Evolutionary conservation across 371 early-diverging fungal genomes (phyloP).

Genomic region (Apophysomyces sp.): DNA sequence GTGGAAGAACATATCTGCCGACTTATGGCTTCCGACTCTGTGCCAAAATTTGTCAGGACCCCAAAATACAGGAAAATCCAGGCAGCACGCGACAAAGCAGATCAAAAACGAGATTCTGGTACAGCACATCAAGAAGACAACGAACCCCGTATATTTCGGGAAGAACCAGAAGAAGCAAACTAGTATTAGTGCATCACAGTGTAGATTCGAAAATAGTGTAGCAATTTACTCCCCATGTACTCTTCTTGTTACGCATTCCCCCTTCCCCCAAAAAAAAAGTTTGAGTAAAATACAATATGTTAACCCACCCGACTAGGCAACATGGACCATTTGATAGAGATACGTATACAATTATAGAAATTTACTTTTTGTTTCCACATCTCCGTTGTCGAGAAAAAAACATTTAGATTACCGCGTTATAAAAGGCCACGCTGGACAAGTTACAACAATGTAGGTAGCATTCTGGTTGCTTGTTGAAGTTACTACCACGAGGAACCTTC

Average conservation of each 20-base stretch:
- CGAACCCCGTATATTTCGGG: neutral
- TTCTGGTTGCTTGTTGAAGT: no score
- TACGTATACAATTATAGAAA: no score
- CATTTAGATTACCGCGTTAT: no score
- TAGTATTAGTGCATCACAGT: neutral
- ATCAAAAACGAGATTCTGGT: neutral
- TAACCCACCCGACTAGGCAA: neutral
- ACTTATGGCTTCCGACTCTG: slow-evolving; percentile 77
- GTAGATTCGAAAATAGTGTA: neutral
- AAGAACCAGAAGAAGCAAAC: neutral
- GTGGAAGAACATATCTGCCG: slow-evolving; percentile 73
- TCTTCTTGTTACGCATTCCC: neutral
- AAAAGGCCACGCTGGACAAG: no score
- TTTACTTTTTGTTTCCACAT: no score
- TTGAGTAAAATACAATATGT: neutral
- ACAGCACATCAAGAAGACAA: neutral
- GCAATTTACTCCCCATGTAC: neutral
- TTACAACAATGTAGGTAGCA: no score
- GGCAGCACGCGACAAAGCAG: slow-evolving; percentile 7
- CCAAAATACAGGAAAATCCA: slow-evolving; percentile 53
- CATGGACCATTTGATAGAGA: no score
- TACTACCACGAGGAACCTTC: no score
- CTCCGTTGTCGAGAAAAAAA: no score
- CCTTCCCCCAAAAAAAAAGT: neutral
- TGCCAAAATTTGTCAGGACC: slow-evolving; percentile 77